These are phyloP conservation scores for Annulohypoxylon truncatum DNA, from an alignment of 2,329 filamentous ascomycete species.

Conservation along the genomic window DNA sequence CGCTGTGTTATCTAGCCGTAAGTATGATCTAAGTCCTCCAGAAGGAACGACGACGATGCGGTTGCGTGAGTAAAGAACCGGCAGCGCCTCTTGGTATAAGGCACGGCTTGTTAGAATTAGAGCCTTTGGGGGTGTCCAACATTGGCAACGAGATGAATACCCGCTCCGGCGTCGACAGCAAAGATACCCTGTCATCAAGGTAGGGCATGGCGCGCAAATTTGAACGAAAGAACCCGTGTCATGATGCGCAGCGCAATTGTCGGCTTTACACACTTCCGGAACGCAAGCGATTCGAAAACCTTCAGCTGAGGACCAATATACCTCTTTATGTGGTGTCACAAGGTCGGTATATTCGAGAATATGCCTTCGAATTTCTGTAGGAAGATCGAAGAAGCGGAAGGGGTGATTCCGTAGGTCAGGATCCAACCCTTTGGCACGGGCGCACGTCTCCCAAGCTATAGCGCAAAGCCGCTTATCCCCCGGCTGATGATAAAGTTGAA, in stretches of 20 bases:
- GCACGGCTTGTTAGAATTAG: constrained; percentile 5
- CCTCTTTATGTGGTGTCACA: constrained; percentile 13
- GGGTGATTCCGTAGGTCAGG: too few relatives aligned
- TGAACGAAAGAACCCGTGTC: background rate
- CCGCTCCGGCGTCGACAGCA: background rate
- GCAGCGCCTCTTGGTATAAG: constrained; percentile 1
- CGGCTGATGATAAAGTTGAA: too few relatives aligned
- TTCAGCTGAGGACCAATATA: constrained; percentile 6
- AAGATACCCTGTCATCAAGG: too few relatives aligned
- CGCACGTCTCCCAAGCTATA: too few relatives aligned
- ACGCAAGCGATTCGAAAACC: constrained; percentile 13
- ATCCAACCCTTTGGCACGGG: too few relatives aligned
- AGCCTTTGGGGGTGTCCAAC: constrained; percentile 15
- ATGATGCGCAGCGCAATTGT: background rate
- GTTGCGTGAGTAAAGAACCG: too few relatives aligned
- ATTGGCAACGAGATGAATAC: constrained; percentile 28
- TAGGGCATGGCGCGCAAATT: background rate
- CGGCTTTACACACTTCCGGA: background rate
- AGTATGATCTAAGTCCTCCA: too few relatives aligned
- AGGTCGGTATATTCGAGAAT: constrained; percentile 23
- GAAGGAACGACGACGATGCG: too few relatives aligned
- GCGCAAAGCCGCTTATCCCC: too few relatives aligned
- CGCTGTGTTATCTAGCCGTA: background rate
- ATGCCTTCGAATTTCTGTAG: constrained; percentile 13
- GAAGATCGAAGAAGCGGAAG: too few relatives aligned